A percentile compares a stretch with the other conserved stretches of the same genome.
These are phyloP conservation scores for Stropharia rugosoannulata DNA, from an alignment of 768 basidiomycete species.

Conservation along the genomic window DNA sequence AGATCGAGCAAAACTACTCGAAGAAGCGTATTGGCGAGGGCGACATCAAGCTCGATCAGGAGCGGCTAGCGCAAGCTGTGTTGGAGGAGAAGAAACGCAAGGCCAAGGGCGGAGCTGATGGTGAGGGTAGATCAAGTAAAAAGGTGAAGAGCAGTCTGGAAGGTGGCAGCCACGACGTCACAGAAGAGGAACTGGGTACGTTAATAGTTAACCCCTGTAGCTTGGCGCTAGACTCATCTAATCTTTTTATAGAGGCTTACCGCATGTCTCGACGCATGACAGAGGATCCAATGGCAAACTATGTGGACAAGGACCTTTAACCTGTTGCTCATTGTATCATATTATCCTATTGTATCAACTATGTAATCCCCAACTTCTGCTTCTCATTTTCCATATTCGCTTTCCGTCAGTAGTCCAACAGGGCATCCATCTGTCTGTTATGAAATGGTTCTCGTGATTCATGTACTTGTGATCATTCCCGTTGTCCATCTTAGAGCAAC, in stretches of 20 bases:
- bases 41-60: constrained; percentile 72
- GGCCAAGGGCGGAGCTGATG: constrained; percentile 47
- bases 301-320: constrained; percentile 60
- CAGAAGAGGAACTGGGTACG: constrained; percentile 85
- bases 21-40: constrained; percentile 84
- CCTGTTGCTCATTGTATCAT: constrained; percentile 4
- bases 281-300: constrained; percentile 94
- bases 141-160: constrained; percentile 52
- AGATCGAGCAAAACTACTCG: constrained; percentile 69
- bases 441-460: too few relatives aligned
- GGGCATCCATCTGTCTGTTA: background rate
- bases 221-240: background rate
- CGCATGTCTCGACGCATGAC: constrained; percentile 71
- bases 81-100: constrained; percentile 83
- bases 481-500: background rate
- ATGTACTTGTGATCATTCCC: background rate
- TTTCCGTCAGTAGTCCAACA: background rate
- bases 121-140: constrained; percentile 58
- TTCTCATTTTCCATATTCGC: background rate
- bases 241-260: constrained; percentile 74
- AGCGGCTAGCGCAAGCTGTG: constrained; percentile 65
- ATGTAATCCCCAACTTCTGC: background rate
- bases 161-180: constrained; percentile 70
- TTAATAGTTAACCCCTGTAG: constrained; percentile 11
- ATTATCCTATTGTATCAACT: constrained; percentile 5